Evolutionary conservation across 768 basidiomycete species (phyloP), one percentile per base, ranked within the genome.

Genomic region (Leucocoprinus sp.): DNA sequence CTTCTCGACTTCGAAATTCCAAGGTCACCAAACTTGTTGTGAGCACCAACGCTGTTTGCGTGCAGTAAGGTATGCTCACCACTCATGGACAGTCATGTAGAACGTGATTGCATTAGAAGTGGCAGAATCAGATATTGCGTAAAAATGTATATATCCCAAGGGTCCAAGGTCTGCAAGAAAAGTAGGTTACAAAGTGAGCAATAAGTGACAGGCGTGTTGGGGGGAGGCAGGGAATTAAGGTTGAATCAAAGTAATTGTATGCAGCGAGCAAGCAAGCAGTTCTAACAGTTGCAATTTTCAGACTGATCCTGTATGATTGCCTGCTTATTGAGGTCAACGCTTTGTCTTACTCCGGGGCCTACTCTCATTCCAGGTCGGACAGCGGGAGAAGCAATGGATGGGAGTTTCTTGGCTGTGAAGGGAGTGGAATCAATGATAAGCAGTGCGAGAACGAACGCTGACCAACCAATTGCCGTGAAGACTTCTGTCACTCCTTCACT

Each of bases 401-500:
- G 88, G n/a, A 91, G 68, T 57, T 90, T 91, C 80, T 89, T 86
- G 60, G 88, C 88, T 91, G 56, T 48, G 45, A 34, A 27, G 31
- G 31, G 49, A 43, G 47, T 37, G 28, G 27, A 23, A 42, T 48
- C 36, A 39, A 38, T 24, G 19, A 29, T 15, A 37, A 21, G 52
- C 19, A 33, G 49, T 15, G 14, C 17, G n/a, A 15, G 28, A 37
- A 43, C 24, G 21, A 27, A 8, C 8, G 22, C 15, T 38, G 31
- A 31, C 31, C 4, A 11, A 89, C 88, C 90, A 54, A 93, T 91
- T 5, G 82, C 76, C 24, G 80, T 82, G 65, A 93, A 93, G 51
- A 93, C 83, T 42, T 89, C 86, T 34, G 80, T 64, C 11, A 95
- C 90, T 49, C 86, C 87, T 52, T 92, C 83, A 21, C 88, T 90